These are phyloP conservation scores for Myriosclerotinia curreyana DNA, from an alignment of 2,329 filamentous ascomycete genomes.

Conservation along the genomic window DNA sequence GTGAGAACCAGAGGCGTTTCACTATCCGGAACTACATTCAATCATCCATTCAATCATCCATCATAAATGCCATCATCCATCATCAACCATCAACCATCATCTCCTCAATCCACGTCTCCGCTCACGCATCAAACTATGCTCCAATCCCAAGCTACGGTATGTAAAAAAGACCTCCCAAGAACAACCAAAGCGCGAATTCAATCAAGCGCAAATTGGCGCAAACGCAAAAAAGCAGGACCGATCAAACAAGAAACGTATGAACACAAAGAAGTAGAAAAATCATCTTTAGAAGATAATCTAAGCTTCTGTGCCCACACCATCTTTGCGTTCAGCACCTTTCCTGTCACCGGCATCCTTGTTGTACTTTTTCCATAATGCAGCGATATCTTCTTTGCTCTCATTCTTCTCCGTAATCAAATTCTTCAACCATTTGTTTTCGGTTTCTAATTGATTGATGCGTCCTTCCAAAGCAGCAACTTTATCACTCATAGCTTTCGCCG, in stretches of 20 bases:
- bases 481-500: slow-evolving; percentile 78
- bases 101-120: neutral
- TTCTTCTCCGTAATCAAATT: slow-evolving; percentile 81
- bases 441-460: slow-evolving; percentile 73
- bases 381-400: slow-evolving; percentile 46
- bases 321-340: slow-evolving; percentile 37
- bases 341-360: slow-evolving; percentile 38
- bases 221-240: slow-evolving; percentile 19
- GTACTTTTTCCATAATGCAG: slow-evolving; percentile 43
- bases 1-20: neutral
- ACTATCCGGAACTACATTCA: slow-evolving; percentile 10
- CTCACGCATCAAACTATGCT: neutral
- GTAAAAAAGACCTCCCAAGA: neutral
- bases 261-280: slow-evolving; percentile 1
- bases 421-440: slow-evolving; percentile 80
- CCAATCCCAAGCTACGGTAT: neutral
- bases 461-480: slow-evolving; percentile 72
- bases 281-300: slow-evolving; percentile 20
- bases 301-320: slow-evolving; percentile 38
- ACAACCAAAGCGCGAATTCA: slow-evolving; percentile 14
- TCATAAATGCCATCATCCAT: slow-evolving; percentile 2
- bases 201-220: slow-evolving; percentile 25
- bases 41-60: slow-evolving; percentile 7
- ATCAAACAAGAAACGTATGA: neutral
- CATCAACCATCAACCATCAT: neutral